These are phyloP conservation scores for Pholiota adiposa DNA, from an alignment of 1,284 basidiomycete species.

Conservation along the genomic window DNA sequence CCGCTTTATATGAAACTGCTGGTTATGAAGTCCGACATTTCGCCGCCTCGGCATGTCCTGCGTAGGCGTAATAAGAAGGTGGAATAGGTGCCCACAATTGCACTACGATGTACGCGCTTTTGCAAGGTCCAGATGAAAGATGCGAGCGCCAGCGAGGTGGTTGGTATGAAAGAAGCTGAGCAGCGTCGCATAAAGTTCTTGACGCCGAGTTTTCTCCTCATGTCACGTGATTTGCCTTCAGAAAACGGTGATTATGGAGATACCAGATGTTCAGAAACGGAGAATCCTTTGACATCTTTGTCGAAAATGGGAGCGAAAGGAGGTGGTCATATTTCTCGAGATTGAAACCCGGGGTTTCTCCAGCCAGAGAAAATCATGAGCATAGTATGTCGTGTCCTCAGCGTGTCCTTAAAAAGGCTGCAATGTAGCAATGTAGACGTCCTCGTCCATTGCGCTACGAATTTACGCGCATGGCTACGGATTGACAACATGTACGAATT, in stretches of 20 bases:
- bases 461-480: not conserved
- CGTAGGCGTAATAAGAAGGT: not conserved
- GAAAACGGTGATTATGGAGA: conserved; percentile 24
- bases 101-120: not conserved
- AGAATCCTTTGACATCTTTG: conserved; percentile 3
- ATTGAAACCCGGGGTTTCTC: conserved; percentile 19
- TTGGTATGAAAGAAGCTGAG: conserved; percentile 14
- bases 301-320: not conserved
- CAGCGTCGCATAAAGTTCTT: conserved; percentile 1
- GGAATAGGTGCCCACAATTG: not conserved
- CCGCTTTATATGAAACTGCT: conserved; percentile 24
- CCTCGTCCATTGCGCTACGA: not conserved
- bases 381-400: not conserved
- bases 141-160: conserved; percentile 2
- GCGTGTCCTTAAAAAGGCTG: not conserved
- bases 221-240: conserved; percentile 18
- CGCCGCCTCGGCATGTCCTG: conserved; percentile 24
- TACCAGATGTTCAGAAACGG: conserved; percentile 4
- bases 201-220: conserved; percentile 20
- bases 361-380: not conserved
- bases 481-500: not conserved
- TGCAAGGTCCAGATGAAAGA: not conserved
- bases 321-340: conserved; percentile 3
- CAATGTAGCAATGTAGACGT: not conserved
- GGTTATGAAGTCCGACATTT: conserved; percentile 29